phyloP scores from a whole-genome alignment of 805 yeast genomes.

The Saturnispora galanensis region DNA sequence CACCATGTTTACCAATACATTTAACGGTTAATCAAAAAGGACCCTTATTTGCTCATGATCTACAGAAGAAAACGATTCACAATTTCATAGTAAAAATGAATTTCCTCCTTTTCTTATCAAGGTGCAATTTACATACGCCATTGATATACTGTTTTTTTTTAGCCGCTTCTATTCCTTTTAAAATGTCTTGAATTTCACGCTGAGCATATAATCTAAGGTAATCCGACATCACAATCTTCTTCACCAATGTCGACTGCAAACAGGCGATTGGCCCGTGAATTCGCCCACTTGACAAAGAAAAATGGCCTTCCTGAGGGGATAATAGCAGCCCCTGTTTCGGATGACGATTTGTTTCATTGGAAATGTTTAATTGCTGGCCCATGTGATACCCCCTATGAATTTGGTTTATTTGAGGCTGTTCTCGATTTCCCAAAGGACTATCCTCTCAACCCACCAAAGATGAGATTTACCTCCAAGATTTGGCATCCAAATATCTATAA shows the following conservation, averaged over 20 bases:
- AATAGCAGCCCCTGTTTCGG: slow-evolving; percentile 83
- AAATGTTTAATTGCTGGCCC: slow-evolving; percentile 46
- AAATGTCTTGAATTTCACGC: too few relatives aligned
- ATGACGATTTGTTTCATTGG: slow-evolving; percentile 44
- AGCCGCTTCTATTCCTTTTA: too few relatives aligned
- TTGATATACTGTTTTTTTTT: too few relatives aligned
- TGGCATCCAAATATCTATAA: slow-evolving; percentile 90
- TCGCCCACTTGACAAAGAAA: slow-evolving; percentile 73
- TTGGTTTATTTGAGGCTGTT: slow-evolving; percentile 43
- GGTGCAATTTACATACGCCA: too few relatives aligned
- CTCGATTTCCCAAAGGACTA: slow-evolving; percentile 41
- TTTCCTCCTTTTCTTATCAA: too few relatives aligned
- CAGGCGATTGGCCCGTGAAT: slow-evolving; percentile 76
- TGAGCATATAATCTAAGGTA: too few relatives aligned
- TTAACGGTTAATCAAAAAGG: too few relatives aligned
- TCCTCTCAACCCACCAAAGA: slow-evolving; percentile 53
- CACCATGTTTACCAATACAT: too few relatives aligned
- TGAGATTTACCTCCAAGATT: slow-evolving; percentile 64
- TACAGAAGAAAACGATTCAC: too few relatives aligned
- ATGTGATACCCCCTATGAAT: slow-evolving; percentile 41
- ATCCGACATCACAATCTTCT: background rate
- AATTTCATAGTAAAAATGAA: too few relatives aligned
- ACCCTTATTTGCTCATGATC: too few relatives aligned
- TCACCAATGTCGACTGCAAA: slow-evolving; percentile 44
- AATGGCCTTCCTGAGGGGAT: slow-evolving; percentile 78